A percentile compares a stretch with the other conserved stretches of the same genome.
Conservation (phyloP, 2,329 filamentous ascomycete genomes). For the Aspergillus sp. region DNA sequence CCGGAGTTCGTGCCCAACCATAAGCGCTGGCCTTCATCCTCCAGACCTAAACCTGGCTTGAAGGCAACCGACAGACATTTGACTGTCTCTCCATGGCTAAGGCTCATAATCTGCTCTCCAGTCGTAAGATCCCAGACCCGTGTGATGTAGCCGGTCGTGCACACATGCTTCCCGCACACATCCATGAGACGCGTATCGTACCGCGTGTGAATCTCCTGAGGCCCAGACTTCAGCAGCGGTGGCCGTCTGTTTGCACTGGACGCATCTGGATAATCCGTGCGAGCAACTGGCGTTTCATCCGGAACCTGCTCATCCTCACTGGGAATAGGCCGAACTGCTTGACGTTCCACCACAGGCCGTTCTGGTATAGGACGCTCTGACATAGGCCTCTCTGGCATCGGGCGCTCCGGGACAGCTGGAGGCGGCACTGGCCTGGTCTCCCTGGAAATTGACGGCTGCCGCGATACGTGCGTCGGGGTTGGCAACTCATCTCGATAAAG, state of each 20-base stretch:
- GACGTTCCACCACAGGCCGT: slow-evolving; percentile 23
- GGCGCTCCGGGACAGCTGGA: slow-evolving; percentile 24
- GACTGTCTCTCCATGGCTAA: slow-evolving; percentile 80
- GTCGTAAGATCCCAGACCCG: slow-evolving; percentile 84
- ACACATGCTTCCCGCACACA: slow-evolving; percentile 83
- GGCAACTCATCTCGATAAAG: slow-evolving; percentile 21
- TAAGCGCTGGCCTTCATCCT: slow-evolving; percentile 76
- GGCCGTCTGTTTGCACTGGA: slow-evolving; percentile 82
- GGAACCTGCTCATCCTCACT: slow-evolving; percentile 53
- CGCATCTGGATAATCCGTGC: slow-evolving; percentile 76
- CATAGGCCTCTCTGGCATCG: slow-evolving; percentile 23
- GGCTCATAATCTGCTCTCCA: slow-evolving; percentile 76
- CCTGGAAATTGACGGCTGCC: slow-evolving; percentile 33
- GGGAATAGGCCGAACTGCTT: slow-evolving; percentile 41
- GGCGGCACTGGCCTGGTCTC: slow-evolving; percentile 26
- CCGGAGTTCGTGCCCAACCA: slow-evolving; percentile 91
- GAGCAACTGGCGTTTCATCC: slow-evolving; percentile 55
- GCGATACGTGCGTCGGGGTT: slow-evolving; percentile 23
- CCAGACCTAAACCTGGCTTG: slow-evolving; percentile 75
- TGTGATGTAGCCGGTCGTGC: slow-evolving; percentile 83
- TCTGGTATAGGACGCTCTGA: slow-evolving; percentile 26
- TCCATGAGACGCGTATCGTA: slow-evolving; percentile 87
- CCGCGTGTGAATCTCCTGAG: slow-evolving; percentile 76
- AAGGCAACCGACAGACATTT: slow-evolving; percentile 82
- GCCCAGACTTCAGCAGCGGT: slow-evolving; percentile 71